Evolutionary conservation across 2,329 filamentous ascomycete species (phyloP).

Genomic region (Onygena corvina): DNA sequence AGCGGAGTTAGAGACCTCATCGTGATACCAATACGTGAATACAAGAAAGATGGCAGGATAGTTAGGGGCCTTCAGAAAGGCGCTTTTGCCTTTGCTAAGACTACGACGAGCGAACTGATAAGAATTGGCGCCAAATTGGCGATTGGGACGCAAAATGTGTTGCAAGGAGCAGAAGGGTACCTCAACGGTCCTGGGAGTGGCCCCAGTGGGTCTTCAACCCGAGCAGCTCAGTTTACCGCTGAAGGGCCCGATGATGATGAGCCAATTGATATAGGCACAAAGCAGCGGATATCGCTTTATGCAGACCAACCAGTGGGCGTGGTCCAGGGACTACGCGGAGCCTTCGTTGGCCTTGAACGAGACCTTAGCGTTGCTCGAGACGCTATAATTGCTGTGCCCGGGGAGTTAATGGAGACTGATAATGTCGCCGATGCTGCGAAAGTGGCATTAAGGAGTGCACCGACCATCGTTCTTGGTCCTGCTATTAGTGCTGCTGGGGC

Average conservation of each 20-base stretch:
- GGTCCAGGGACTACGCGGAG: conserved; percentile 70
- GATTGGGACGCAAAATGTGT: conserved; percentile 84
- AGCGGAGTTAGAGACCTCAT: conserved; percentile 76
- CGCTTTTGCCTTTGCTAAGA: conserved; percentile 77
- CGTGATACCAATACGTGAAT: conserved; percentile 81
- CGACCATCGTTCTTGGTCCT: conserved; percentile 84
- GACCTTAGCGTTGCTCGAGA: conserved; percentile 80
- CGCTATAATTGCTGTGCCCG: conserved; percentile 87
- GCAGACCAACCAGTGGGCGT: conserved; percentile 88
- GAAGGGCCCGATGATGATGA: conserved; percentile 48
- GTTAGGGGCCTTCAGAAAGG: conserved; percentile 88
- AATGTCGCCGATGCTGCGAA: conserved; percentile 68
- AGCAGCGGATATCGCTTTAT: conserved; percentile 75
- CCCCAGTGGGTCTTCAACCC: conserved; percentile 17
- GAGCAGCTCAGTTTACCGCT: conserved; percentile 24
- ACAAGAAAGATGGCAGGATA: conserved; percentile 83
- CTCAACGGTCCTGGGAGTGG: conserved; percentile 38
- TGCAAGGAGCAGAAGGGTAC: conserved; percentile 78
- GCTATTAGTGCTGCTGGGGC: conserved; percentile 83
- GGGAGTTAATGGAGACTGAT: conserved; percentile 75
- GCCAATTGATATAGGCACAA: conserved; percentile 49
- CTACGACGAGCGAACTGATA: conserved; percentile 86
- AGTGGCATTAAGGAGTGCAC: conserved; percentile 67
- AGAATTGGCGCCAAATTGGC: conserved; percentile 89
- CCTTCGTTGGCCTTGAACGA: conserved; percentile 67